Conservation (phyloP, 257 asterid genomes). For the Scutellaria galericulata region DNA sequence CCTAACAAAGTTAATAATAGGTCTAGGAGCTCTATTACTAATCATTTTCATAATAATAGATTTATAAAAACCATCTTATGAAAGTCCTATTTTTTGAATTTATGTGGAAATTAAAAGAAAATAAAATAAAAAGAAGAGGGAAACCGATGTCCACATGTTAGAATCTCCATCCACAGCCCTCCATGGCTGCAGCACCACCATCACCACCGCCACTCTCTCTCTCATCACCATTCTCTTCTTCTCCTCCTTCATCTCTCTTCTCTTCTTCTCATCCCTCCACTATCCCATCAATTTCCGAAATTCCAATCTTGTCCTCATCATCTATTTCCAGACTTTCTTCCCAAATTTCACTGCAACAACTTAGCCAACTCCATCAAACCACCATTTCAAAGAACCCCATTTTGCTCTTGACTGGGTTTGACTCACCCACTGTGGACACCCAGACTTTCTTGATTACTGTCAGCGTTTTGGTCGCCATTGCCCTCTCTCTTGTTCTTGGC, state of each 20-base stretch:
- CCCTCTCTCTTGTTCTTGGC: conserved; percentile 81
- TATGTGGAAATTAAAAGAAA: no score
- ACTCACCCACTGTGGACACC: conserved; percentile 69
- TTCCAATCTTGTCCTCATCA: conserved; percentile 45
- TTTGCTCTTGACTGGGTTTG: conserved; percentile 62
- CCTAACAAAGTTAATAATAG: no score
- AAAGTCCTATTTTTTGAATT: no score
- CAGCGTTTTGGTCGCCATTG: conserved; percentile 85
- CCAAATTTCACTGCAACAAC: conserved; percentile 31
- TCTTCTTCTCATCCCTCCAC: conserved; percentile 26
- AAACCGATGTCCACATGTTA: conserved; percentile 42
- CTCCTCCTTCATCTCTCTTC: conserved; percentile 39
- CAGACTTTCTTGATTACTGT: conserved; percentile 80
- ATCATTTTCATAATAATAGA: no score
- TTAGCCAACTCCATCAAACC: conserved; percentile 38
- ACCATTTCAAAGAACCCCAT: conserved; percentile 46
- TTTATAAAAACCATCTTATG: no score
- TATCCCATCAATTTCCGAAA: conserved; percentile 41
- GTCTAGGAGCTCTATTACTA: no score
- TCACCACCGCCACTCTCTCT: conserved; percentile 42
- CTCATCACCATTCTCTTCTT: conserved; percentile 40
- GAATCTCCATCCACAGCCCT: conserved; percentile 40
- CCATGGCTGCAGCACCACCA: conserved; percentile 48
- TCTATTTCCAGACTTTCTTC: conserved; percentile 32
- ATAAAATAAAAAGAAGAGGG: no score